Evolutionary conservation across 345 rosid species (phyloP).

Genomic region (Lepidium aucheri): DNA sequence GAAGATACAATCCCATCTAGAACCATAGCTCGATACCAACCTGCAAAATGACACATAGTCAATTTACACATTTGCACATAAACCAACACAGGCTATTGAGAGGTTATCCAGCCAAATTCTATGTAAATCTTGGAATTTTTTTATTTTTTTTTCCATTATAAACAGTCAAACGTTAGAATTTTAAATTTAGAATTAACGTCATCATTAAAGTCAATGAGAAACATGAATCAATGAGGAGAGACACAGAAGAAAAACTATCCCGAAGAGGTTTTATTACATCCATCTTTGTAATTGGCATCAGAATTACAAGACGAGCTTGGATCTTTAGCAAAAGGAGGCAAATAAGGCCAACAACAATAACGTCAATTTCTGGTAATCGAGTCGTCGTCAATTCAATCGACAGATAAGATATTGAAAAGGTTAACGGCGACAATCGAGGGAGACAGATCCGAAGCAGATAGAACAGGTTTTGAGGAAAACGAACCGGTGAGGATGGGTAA

Average conservation of each 20-base stretch:
- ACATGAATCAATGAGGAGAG: not conserved
- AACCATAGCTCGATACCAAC: conserved; percentile 40
- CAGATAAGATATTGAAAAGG: not conserved
- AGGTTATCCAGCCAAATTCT: not conserved
- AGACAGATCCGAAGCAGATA: not conserved
- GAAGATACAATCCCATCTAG: conserved; percentile 65
- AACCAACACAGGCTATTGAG: not conserved
- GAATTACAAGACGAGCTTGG: not conserved
- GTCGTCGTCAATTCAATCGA: not conserved
- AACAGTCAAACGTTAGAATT: not conserved
- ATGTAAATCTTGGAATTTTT: not conserved
- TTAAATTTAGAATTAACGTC: no score
- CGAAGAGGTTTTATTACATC: not conserved
- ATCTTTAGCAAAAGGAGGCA: not conserved
- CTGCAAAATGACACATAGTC: conserved; percentile 6
- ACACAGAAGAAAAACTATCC: not conserved
- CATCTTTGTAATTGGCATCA: not conserved
- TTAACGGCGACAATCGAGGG: not conserved
- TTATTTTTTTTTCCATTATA: no score
- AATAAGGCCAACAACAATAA: not conserved
- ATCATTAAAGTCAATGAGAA: not conserved
- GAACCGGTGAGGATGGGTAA: conserved; percentile 20
- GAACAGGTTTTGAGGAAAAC: not conserved
- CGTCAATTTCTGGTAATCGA: not conserved
- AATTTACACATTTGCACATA: not conserved